phyloP scores from a whole-genome alignment of 192 early-diverging fungal genomes.

The Funneliformis mosseae region DNA sequence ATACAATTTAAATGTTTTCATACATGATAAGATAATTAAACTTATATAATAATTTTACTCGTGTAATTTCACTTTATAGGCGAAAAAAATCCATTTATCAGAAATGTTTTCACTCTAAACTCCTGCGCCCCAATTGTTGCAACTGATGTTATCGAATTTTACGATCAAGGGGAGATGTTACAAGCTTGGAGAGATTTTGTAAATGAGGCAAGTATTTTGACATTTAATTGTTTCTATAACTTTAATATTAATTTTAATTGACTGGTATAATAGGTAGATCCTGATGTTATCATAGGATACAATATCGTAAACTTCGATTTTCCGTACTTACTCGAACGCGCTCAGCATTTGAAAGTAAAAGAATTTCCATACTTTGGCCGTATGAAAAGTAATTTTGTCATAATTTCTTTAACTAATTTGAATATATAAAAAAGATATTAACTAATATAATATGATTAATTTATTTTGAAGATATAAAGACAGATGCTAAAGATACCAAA shows the following conservation, averaged over 20 bases:
- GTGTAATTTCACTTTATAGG: slow-evolving; percentile 45
- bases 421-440: no score
- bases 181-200: slow-evolving; percentile 88
- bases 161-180: slow-evolving; percentile 79
- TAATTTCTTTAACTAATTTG: background rate
- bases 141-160: slow-evolving; percentile 79
- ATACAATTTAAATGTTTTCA: background rate
- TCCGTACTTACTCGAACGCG: slow-evolving; percentile 92
- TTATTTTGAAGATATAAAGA: slow-evolving; percentile 46
- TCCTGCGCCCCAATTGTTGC: slow-evolving; percentile 92
- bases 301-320: slow-evolving; percentile 98
- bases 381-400: slow-evolving; percentile 47
- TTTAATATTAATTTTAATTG: slow-evolving; percentile 9
- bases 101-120: slow-evolving; percentile 93
- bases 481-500: slow-evolving; percentile 74
- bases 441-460: no score
- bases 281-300: slow-evolving; percentile 94
- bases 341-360: slow-evolving; percentile 70
- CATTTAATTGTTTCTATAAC: background rate
- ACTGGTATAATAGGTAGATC: slow-evolving; percentile 63
- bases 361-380: slow-evolving; percentile 88
- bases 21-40: background rate
- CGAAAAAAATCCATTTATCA: slow-evolving; percentile 84
- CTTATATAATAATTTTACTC: background rate
- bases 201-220: slow-evolving; percentile 42